These are phyloP conservation scores for Obba rivulosa DNA, from an alignment of 768 basidiomycete genomes.

Conservation along the genomic window DNA sequence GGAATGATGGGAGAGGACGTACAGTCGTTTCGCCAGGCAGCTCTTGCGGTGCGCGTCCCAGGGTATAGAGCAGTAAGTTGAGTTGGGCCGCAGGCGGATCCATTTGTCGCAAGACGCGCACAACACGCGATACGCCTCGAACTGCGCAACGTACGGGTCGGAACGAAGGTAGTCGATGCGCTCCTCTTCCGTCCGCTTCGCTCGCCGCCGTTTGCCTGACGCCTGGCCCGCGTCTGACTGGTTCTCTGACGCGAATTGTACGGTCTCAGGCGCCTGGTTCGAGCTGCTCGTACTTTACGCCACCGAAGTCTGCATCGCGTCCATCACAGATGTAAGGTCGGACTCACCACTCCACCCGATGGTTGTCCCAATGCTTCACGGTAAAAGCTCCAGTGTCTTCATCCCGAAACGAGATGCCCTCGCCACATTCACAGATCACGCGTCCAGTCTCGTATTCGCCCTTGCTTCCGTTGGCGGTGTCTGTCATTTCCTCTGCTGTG, in stretches of 20 bases:
- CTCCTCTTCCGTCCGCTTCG: conserved; percentile 74
- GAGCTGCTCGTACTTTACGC: conserved; percentile 14
- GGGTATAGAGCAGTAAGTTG: conserved; percentile 83
- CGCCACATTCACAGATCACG: conserved; percentile 64
- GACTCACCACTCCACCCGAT: conserved; percentile 54
- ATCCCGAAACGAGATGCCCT: conserved; percentile 62
- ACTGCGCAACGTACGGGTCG: conserved; percentile 75
- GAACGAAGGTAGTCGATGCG: conserved; percentile 63
- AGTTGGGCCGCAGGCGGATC: conserved; percentile 82
- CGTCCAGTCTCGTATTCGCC: conserved; percentile 63
- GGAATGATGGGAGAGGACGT: conserved; percentile 20
- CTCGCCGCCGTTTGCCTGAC: conserved; percentile 53
- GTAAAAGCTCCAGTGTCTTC: conserved; percentile 59
- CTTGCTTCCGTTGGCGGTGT: conserved; percentile 11
- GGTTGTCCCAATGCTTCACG: conserved; percentile 62
- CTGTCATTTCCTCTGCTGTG: conserved; percentile 1
- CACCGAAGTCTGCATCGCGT: too few relatives aligned
- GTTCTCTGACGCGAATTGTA: conserved; percentile 2
- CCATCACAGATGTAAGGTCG: not conserved
- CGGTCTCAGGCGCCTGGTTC: conserved; percentile 6
- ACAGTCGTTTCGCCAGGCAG: conserved; percentile 77
- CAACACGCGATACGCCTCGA: conserved; percentile 74
- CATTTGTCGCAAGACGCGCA: conserved; percentile 81
- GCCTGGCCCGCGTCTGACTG: conserved; percentile 14
- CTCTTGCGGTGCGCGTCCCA: conserved; percentile 86